Evolutionary conservation across 352 stramenopile species (phyloP), one percentile per base, ranked within the genome.

Genomic region (Phytophthora cryptogea): DNA sequence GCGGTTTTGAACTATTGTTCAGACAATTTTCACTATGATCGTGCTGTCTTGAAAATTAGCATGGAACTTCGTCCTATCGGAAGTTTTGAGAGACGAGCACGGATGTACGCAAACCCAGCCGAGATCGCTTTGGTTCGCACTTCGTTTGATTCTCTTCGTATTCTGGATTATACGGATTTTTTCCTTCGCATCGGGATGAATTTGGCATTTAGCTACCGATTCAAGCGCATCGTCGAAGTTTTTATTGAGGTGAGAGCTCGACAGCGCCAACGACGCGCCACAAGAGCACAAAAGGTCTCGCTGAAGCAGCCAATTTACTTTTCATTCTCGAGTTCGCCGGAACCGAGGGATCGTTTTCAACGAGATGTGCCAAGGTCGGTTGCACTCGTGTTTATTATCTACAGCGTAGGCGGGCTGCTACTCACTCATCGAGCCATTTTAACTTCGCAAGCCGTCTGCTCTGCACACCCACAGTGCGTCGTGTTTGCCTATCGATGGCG

Each of bases 181-280:
- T 50, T 76, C 16, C 35, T 78, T 6, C 63, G 63, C 10, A 49
- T 84, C 2, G 61, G 66, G 5, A 71, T 71, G 56, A 79, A 72
- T 33, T 6, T 74, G 2, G 59, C 70, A 4, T 76, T 81, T 30
- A 62, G 44, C 14, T 76, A 76, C 20, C 72, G 72, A 2, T 62
- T 63, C 53, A 69, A 74, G 36, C 59, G 70, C 3, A 67, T 83
- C 27, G 44, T 78, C 6, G 61, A 78, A 16, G 47, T 67, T 1
- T 46, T 74, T 0, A 59, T 72, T 8, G 43, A 63, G 9, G 44
- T 67, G 35, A 40, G 39, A 27, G 17, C 11, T n/a, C 11, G 40
- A 16, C 9, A 31, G 14, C 40, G 10, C 9, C 8, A 16, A 16
- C 17, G 8, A 7, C 4, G 8, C 3, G 8, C 10, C 9, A 32